Evolutionary conservation across 2,329 filamentous ascomycete species (phyloP).

Genomic region (Neofusicoccum cordaticola): DNA sequence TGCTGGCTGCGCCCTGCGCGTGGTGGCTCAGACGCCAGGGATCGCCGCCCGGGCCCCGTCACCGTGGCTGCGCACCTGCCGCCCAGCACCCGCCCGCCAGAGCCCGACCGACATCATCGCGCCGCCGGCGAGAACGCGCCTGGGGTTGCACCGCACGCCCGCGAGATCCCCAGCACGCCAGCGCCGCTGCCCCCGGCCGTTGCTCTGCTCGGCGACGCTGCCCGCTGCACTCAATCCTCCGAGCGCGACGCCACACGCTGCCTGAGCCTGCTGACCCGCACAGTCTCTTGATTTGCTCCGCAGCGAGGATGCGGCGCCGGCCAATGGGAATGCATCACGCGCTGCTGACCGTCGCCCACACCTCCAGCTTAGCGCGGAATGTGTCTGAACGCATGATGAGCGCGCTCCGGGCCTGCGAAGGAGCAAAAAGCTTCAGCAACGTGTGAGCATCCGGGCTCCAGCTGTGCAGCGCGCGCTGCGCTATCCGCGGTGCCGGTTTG

Average conservation of each 20-base stretch:
- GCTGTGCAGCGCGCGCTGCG: not conserved
- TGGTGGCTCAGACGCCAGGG: conserved; percentile 11
- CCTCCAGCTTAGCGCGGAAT: not conserved
- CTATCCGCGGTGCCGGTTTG: not conserved
- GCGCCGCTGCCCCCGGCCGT: not conserved
- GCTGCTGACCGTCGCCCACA: conserved; percentile 2
- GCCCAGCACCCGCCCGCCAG: not conserved
- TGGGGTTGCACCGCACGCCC: not conserved
- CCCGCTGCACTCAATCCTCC: not conserved
- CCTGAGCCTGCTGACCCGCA: not conserved
- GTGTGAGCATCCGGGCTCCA: not conserved
- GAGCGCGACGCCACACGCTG: conserved; percentile 2
- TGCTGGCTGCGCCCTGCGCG: conserved; percentile 4
- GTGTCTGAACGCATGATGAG: not conserved
- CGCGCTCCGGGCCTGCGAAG: not conserved
- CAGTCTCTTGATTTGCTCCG: not conserved
- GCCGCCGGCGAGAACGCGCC: not conserved
- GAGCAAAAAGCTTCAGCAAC: not conserved
- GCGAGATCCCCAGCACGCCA: not conserved
- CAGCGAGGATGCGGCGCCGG: not conserved
- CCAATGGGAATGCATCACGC: conserved; percentile 12
- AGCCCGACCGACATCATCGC: no score
- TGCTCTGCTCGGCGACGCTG: not conserved
- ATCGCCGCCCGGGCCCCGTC: not conserved
- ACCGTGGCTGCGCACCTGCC: not conserved